Percentiles rank a stretch among this genome's conserved stretches.
Conservation (phyloP, 306 rosid species). For the Cucurbita maxima region DNA sequence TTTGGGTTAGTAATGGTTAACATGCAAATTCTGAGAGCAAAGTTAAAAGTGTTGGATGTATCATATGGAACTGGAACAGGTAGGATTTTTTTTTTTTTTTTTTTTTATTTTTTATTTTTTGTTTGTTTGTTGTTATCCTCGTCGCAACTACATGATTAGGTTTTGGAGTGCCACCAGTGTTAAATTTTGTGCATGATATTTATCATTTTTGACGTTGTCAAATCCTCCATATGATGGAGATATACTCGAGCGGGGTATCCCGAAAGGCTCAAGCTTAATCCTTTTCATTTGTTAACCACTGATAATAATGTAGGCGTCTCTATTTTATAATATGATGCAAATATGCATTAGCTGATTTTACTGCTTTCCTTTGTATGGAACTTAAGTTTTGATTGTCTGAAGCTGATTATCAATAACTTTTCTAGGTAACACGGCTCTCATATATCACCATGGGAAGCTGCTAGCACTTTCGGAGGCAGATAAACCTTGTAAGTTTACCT, state of each 20-base stretch:
- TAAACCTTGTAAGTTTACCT: conserved; percentile 67
- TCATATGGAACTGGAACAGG: conserved; percentile 72
- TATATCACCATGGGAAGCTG: conserved; percentile 85
- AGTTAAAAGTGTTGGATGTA: conserved; percentile 59
- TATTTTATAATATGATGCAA: not conserved
- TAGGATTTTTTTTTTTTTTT: conserved; percentile 1
- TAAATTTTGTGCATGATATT: not conserved
- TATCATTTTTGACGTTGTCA: not conserved
- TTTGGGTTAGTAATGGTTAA: conserved; percentile 65
- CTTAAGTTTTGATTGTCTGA: conserved; percentile 4
- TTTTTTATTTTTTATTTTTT: not conserved
- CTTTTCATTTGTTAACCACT: not conserved
- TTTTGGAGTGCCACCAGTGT: not conserved
- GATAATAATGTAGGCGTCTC: not conserved
- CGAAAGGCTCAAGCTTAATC: not conserved
- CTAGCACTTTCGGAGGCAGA: conserved; percentile 86
- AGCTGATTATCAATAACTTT: conserved; percentile 13
- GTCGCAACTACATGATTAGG: not conserved
- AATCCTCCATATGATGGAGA: not conserved
- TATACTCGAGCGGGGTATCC: not conserved
- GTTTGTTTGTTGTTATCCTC: not conserved
- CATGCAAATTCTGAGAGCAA: conserved; percentile 68
- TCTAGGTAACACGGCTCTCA: conserved; percentile 79
- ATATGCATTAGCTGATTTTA: not conserved
- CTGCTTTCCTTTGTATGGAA: not conserved